Evolutionary conservation across 352 stramenopile species (phyloP), one percentile per base, ranked within the genome.

Genomic region (Blastocystis sp.): DNA sequence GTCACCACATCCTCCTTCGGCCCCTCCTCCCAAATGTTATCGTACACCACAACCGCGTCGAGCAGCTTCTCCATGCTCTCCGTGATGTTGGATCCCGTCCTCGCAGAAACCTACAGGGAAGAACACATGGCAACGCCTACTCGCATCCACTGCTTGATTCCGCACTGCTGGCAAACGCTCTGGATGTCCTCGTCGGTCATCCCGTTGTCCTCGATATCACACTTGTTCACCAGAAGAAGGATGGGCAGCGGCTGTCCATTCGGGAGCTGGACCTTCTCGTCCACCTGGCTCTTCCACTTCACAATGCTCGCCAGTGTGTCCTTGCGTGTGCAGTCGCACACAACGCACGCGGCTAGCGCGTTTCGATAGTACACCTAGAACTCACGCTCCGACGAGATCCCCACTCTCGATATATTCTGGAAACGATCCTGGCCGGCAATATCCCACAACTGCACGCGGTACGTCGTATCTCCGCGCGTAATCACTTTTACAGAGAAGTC

Each of bases 351-450:
- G 21, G 94, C 95, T 1, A 96, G 92, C 1, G 95, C 94, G 82
- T 97, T 95, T 79, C 96, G 96, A 91, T 98, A 98, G 91, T 97
- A 98, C 2, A 97, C 93, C 91, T 94, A 71, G 10, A 65, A 39
- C 41, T 13, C 33, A 26, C 51, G 10, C 66, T 16, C 29, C 3
- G 3, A 4, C 29, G n/a, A 3, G 37, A 51, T 33, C 16, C 2
- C 29, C 21, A 95, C 94, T 59, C 94, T 92, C 90, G 96, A 96
- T 9, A 98, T 93, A n/a, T 94, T 93, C n/a, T 95, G 93, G 80
- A 97, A 98, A 69, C 97, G 94, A 80, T 98, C 95, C 91, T 98
- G 95, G 9, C 95, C 93, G 21, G 95, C 95, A 67, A 98, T 97
- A 76, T 98, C 95, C 95, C 95, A 98, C 26, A 98, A 91, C 91